Conservation (phyloP, 2,329 filamentous ascomycete species). For the Aspergillus sp. region DNA sequence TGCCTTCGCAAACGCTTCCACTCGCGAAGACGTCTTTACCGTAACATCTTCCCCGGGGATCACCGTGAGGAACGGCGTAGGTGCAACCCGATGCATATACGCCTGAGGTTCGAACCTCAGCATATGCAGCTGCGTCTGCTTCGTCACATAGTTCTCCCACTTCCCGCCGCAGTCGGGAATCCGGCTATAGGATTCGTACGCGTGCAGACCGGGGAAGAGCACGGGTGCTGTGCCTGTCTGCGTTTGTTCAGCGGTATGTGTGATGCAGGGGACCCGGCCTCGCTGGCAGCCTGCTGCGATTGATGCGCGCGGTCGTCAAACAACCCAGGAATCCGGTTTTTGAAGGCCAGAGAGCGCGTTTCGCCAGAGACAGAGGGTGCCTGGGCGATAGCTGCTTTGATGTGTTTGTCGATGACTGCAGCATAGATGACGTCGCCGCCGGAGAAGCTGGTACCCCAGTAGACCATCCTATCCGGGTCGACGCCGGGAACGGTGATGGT, state of each 20-base stretch:
- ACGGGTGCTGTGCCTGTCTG: no score
- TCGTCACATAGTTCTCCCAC: constrained; percentile 13
- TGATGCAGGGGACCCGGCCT: constrained; percentile 24
- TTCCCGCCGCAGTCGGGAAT: not conserved
- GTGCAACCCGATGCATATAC: constrained; percentile 4
- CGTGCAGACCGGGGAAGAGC: no score
- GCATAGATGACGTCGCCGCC: constrained; percentile 37
- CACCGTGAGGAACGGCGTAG: not conserved
- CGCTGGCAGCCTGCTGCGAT: constrained; percentile 14
- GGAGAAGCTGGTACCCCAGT: constrained; percentile 34
- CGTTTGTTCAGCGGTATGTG: not conserved
- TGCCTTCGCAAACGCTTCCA: constrained; percentile 14
- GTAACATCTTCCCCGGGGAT: constrained; percentile 31
- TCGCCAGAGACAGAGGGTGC: constrained; percentile 21
- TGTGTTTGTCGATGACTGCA: constrained; percentile 32
- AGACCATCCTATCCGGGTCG: constrained; percentile 24
- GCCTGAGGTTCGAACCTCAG: constrained; percentile 22
- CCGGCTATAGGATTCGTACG: no score
- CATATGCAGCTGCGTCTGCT: constrained; percentile 28
- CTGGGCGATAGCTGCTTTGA: constrained; percentile 36
- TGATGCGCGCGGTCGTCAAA: constrained; percentile 28
- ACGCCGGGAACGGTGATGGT: constrained; percentile 25
- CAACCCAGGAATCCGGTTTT: constrained; percentile 13
- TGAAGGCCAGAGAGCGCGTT: no score
- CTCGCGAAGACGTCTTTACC: constrained; percentile 23